A percentile compares a stretch with the other conserved stretches of the same genome.
These are phyloP conservation scores for Vaccinium vitisidaea DNA, from an alignment of 148 eudicot genomes.

Conservation along the genomic window DNA sequence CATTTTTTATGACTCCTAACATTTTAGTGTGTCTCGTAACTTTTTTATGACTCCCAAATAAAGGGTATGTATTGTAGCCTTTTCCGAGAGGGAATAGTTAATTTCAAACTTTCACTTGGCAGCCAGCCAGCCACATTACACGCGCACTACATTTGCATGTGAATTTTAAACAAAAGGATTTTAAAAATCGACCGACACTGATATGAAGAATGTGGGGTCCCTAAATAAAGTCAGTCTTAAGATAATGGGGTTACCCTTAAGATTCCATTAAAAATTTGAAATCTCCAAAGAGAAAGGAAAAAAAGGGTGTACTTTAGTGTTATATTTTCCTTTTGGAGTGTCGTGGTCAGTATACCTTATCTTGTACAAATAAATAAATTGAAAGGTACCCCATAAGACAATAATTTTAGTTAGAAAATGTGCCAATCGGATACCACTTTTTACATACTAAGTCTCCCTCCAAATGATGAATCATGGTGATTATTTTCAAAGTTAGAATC, in stretches of 20 bases:
- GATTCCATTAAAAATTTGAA: neutral
- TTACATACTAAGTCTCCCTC: neutral
- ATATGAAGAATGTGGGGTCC: neutral
- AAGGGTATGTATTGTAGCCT: too few species aligned
- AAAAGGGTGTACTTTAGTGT: neutral
- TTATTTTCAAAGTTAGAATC: slow-evolving; percentile 11
- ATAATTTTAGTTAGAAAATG: slow-evolving; percentile 16
- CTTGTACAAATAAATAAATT: neutral
- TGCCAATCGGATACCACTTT: neutral
- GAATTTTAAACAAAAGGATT: neutral
- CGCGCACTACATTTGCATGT: neutral
- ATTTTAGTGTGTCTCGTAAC: too few species aligned
- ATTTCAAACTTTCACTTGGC: neutral
- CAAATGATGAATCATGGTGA: neutral
- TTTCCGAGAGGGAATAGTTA: neutral
- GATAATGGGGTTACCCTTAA: neutral
- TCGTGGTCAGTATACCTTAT: neutral
- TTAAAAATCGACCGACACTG: slow-evolving; percentile 3
- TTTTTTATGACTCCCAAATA: too few species aligned
- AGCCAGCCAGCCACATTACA: neutral
- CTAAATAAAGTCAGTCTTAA: neutral
- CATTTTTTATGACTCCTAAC: too few species aligned
- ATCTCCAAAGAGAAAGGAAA: neutral
- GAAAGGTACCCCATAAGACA: slow-evolving; percentile 8
- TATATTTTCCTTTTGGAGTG: slow-evolving; percentile 6